Evolutionary conservation across 257 asterid genomes (phyloP), one percentile per base, ranked within the genome.

Genomic region (Catharanthus roseus): DNA sequence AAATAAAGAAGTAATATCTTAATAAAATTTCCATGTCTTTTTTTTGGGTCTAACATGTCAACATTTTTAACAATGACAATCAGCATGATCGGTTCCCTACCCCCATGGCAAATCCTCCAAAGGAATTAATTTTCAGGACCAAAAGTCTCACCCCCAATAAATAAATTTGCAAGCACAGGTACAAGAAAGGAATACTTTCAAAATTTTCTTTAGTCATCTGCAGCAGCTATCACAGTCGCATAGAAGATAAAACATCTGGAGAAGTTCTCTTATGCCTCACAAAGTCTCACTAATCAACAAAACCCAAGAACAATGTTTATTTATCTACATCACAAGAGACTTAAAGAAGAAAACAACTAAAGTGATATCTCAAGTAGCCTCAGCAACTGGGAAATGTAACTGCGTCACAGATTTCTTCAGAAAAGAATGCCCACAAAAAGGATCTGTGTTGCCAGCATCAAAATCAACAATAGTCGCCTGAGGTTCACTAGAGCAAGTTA

Each of bases 371-470:
- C 80, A 79, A 36, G 84, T 79, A 16, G 86, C 86, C 77, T 82
- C 78, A 3, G 81, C 83, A 65, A 80, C 79, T 3, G 85, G 60
- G 61, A 83, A 83, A 70, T 80, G 84, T 57, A 80, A n/a, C 51
- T 69, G 64, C 5, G 77, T 31, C 24, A 80, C 78, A 16, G 87
- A 80, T 56, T 77, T 75, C 71, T 70, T 77, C 38, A 83, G 77
- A 67, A 83, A 80, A 63, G 83, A 77, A 26, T 76, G 71, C 57
- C 85, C 85, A 75, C 86, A 83, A 53, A 81, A 75, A 2, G 80
- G 72, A 42, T 74, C 85, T 6, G 80, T 65, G 57, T 58, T 68
- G 74, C 70, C 81, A 75, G 75, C 68, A 39, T 77, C 76, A 62
- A 66, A 80, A 74, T 70, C 81, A 45, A 67, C 68, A 51, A 68